Conservation (phyloP, 2,329 filamentous ascomycete species). For the Knoxdaviesia capensis region DNA sequence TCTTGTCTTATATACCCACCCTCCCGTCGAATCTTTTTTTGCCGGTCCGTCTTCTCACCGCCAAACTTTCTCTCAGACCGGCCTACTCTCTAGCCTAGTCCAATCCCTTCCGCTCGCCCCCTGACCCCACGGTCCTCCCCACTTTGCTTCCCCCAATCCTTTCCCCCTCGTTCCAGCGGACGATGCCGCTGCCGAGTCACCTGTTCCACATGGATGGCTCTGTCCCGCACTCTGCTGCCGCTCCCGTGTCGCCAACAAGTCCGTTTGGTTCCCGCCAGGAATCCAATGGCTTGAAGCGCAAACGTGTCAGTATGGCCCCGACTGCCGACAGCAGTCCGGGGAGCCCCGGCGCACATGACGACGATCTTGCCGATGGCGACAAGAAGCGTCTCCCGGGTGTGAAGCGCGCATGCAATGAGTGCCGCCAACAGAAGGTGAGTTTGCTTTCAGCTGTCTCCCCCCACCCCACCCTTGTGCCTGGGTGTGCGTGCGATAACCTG, state of each 20-base stretch:
- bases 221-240: conserved; percentile 22
- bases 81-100: too few relatives aligned
- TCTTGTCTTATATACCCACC: too few relatives aligned
- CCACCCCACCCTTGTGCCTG: not conserved
- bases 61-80: too few relatives aligned
- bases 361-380: conserved; percentile 31
- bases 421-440: conserved; percentile 66
- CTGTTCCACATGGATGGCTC: conserved; percentile 25
- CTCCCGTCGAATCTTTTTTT: too few relatives aligned
- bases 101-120: not conserved
- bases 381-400: conserved; percentile 47
- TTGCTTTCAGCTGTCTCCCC: conserved; percentile 3
- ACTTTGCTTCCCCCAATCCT: conserved; percentile 4
- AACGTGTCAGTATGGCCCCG: conserved; percentile 27
- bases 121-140: conserved; percentile 1
- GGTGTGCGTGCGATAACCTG: conserved; percentile 5
- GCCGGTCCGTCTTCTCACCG: too few relatives aligned
- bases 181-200: not conserved
- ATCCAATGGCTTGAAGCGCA: conserved; percentile 33
- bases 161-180: too few relatives aligned
- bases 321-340: conserved; percentile 40
- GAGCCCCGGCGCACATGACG: conserved; percentile 36
- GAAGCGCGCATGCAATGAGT: conserved; percentile 71
- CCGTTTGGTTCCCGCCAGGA: conserved; percentile 31
- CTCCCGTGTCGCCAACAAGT: conserved; percentile 33